A percentile compares a stretch with the other conserved stretches of the same genome.
phyloP scores from a whole-genome alignment of 179 eudicot genomes.

The Corrigiola litoralis region DNA sequence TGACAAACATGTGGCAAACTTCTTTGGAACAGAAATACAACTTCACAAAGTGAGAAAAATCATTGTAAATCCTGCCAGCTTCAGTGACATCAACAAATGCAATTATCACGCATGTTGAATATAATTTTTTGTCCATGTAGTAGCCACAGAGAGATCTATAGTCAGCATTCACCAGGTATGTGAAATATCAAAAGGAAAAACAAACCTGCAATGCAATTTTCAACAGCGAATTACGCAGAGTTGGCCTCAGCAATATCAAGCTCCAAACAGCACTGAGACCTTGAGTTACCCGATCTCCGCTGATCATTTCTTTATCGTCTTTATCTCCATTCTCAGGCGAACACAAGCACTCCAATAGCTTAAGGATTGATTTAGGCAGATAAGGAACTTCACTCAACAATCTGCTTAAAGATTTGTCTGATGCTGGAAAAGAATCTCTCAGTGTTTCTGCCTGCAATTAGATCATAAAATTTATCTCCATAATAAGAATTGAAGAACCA shows the following conservation, averaged over 20 bases:
- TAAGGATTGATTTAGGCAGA: constrained; percentile 66
- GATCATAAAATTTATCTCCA: constrained; percentile 8
- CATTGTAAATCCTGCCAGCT: too few species aligned
- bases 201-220: constrained; percentile 83
- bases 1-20: background rate
- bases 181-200: constrained; percentile 1
- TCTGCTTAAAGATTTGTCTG: constrained; percentile 82
- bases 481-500: background rate
- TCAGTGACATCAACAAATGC: background rate
- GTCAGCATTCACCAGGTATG: background rate
- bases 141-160: background rate
- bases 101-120: too few species aligned
- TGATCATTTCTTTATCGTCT: constrained; percentile 62
- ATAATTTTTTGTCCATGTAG: background rate
- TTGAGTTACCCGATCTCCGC: constrained; percentile 94
- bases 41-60: background rate
- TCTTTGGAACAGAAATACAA: background rate
- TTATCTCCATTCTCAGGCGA: constrained; percentile 59
- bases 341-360: constrained; percentile 68
- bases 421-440: constrained; percentile 84
- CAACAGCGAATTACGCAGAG: constrained; percentile 65
- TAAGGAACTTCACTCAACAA: constrained; percentile 87
- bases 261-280: constrained; percentile 94
- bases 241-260: constrained; percentile 76
- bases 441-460: constrained; percentile 78